phyloP scores from a whole-genome alignment of 495 filamentous ascomycete genomes.

The Aspergillus ostianus region DNA sequence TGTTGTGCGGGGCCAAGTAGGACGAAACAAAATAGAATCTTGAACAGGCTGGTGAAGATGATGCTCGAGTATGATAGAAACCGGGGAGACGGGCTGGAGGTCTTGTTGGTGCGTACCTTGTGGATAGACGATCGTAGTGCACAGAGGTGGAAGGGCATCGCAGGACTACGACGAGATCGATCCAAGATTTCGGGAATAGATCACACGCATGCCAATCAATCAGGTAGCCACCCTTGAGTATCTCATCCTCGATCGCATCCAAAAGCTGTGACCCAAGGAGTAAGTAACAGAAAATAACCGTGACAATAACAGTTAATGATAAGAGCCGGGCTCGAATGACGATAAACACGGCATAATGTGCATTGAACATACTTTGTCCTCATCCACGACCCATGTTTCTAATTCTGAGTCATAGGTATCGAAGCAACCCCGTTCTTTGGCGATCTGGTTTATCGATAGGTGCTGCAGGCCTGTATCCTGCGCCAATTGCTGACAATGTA shows the following conservation, averaged over 20 bases:
- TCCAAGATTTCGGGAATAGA: conserved; percentile 88
- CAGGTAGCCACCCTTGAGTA: conserved; percentile 77
- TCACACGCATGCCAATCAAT: conserved; percentile 99
- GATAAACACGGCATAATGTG: neutral
- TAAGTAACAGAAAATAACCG: conserved; percentile 2
- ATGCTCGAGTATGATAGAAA: neutral
- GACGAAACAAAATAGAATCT: neutral
- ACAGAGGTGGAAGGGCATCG: conserved; percentile 68
- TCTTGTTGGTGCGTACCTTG: conserved; percentile 49
- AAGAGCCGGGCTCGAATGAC: neutral
- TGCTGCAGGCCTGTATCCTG: conserved; percentile 73
- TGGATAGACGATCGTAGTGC: conserved; percentile 80
- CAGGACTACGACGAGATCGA: conserved; percentile 92
- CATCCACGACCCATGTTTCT: conserved; percentile 90
- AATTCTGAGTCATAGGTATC: conserved; percentile 83
- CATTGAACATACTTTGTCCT: conserved; percentile 73
- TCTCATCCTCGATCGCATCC: conserved; percentile 82
- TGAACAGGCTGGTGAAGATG: neutral
- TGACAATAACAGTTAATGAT: conserved; percentile 2
- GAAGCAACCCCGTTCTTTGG: conserved; percentile 79
- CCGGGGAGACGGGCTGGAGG: neutral
- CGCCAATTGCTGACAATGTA: conserved; percentile 77
- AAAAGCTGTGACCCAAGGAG: conserved; percentile 57
- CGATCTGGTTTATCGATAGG: conserved; percentile 83
- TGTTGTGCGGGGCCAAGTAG: neutral